Conservation (phyloP, 495 filamentous ascomycete species). For the Friedmanniomyces endolithicus region DNA sequence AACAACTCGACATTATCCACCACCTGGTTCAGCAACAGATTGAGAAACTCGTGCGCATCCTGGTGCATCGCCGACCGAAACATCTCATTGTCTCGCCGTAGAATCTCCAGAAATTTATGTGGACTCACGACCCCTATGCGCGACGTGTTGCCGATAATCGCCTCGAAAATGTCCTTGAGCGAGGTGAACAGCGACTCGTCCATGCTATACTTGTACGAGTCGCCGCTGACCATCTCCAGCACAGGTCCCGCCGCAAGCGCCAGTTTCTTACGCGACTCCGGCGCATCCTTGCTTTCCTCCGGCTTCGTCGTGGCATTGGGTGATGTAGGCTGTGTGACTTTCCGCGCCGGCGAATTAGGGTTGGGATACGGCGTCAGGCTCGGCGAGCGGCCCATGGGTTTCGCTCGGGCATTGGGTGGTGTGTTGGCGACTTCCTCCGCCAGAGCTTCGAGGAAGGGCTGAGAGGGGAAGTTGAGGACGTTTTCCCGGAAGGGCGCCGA, state of each 20-base stretch:
- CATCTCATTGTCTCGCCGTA: constrained; percentile 92
- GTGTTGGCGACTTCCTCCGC: neutral
- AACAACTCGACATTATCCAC: constrained; percentile 85
- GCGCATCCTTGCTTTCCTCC: constrained; percentile 69
- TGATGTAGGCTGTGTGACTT: constrained; percentile 18
- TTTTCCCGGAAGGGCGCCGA: constrained; percentile 90
- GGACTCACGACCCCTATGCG: constrained; percentile 87
- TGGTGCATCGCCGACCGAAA: constrained; percentile 95
- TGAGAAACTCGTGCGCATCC: constrained; percentile 95
- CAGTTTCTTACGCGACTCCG: constrained; percentile 94
- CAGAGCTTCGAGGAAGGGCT: constrained; percentile 26
- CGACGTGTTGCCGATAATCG: constrained; percentile 66
- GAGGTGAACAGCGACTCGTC: constrained; percentile 86
- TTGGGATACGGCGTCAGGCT: constrained; percentile 17
- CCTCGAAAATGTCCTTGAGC: constrained; percentile 91
- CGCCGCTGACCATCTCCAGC: constrained; percentile 67
- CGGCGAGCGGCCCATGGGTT: constrained; percentile 3
- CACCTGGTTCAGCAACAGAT: constrained; percentile 88
- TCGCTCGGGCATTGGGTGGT: neutral
- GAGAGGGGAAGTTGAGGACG: constrained; percentile 78
- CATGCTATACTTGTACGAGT: constrained; percentile 75
- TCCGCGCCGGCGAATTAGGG: constrained; percentile 14
- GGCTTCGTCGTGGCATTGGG: constrained; percentile 41
- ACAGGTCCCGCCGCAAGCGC: constrained; percentile 78
- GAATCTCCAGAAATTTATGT: constrained; percentile 81